Conservation (phyloP, 352 stramenopile species). For the Globisporangium spiculum region DNA sequence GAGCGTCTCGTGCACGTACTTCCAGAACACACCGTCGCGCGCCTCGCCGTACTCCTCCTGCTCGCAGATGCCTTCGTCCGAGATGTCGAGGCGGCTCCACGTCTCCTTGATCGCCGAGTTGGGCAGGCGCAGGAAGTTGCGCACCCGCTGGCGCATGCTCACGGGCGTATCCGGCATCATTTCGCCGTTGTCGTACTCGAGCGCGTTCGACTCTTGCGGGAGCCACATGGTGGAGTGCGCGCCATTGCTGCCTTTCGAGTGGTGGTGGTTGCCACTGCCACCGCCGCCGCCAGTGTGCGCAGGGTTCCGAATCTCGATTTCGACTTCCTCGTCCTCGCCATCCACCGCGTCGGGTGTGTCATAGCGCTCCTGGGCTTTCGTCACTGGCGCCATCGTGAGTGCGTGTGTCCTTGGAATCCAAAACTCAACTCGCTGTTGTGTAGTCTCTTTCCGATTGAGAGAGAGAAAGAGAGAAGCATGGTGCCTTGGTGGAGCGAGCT, state of each 20-base stretch:
- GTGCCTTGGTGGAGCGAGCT: neutral
- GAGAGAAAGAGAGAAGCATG: neutral
- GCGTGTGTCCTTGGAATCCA: neutral
- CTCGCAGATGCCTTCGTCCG: constrained; percentile 31
- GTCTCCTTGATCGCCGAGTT: constrained; percentile 38
- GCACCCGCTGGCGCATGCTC: constrained; percentile 21
- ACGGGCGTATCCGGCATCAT: constrained; percentile 17
- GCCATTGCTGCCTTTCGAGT: neutral
- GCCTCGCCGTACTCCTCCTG: constrained; percentile 34
- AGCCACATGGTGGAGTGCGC: constrained; percentile 16
- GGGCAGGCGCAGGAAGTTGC: constrained; percentile 22
- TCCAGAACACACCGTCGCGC: constrained; percentile 37
- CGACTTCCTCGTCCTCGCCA: constrained; percentile 28
- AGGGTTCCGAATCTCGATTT: constrained; percentile 25
- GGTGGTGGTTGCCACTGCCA: neutral
- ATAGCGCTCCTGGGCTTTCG: constrained; percentile 17
- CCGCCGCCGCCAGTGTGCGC: neutral
- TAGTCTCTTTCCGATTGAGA: constrained; percentile 10
- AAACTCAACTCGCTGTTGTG: neutral
- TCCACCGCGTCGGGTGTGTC: constrained; percentile 16
- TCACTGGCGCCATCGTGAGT: neutral
- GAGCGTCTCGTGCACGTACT: constrained; percentile 65
- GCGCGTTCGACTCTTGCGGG: constrained; percentile 17
- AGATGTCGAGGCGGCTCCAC: constrained; percentile 31
- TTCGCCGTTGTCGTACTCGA: constrained; percentile 18